Base-by-base conservation (phyloP, 2,329 filamentous ascomycete genomes). In the Aureobasidium zeae region DNA sequence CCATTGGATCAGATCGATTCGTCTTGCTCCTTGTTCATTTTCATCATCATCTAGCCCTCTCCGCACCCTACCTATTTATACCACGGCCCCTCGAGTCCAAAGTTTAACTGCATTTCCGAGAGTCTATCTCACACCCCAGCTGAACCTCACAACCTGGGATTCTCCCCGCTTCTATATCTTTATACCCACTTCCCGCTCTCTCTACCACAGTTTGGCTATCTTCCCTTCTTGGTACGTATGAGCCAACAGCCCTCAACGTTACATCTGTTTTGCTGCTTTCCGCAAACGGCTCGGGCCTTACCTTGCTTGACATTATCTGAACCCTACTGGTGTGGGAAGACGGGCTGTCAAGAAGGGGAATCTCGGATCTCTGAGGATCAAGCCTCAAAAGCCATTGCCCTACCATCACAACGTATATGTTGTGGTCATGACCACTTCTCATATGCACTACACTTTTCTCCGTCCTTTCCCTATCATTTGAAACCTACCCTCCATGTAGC, bases 371-470 rank as follows among this genome's bases (percentile, higher is more conserved):
- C 39, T 34, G n/a, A 34, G 21, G n/a, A 15, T 26, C 30, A 43
- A 43, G 39, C 39, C 39, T 43, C 39, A 43, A 28, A 43, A 34
- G 39, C 39, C 39, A 20, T 34, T 43, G 39, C 30, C 39, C 25
- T 43, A 43, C 39, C 29, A 26, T 33, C 38, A 8, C 28, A 41
- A 25, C 28, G 13, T 41, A 41, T 41, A 41, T 43, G 39, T 30
- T 43, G 29, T 33, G 30, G 12, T n/a, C 30, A 34, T 12, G 4
- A 21, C 22, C 21, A 16, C 15, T 34, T 12, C 16, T 2, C 7
- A 16, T 10, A 10, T 26, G n/a, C 7, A n/a, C n/a, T 13, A 19
- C 15, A 15, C 19, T 32, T 17, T 21, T 5, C 21, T 28, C 16
- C 12, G 16, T 12, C n/a, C 2, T n/a, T 12, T 20, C 29, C 8